Base-by-base conservation (phyloP, 306 rosid genomes). In the Erythrophleum fordii region DNA sequence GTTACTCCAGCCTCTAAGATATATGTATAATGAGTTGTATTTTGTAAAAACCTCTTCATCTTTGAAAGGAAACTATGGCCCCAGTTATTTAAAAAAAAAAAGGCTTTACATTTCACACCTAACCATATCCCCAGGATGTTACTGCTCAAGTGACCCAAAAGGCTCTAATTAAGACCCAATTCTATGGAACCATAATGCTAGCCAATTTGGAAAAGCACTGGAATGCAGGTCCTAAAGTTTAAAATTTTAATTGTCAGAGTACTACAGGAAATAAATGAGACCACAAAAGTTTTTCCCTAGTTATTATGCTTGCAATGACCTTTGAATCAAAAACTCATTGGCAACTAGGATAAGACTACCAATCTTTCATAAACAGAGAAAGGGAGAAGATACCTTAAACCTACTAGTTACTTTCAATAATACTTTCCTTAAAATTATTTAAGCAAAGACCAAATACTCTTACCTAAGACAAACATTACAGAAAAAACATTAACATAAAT, bases 341-440 rank as follows among this genome's bases (percentile, higher is more conserved):
- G 69, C 70, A 55, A 34, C 46, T 41, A 72, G 11, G 16, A 59
- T 37, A 16, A 59, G 52, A 34, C 52, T 41, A 77, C 28, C 65
- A 53, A 23, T 14, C 52, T 3, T 69, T 22, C 37, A 22, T 20
- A 23, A 37, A 31, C 22, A 52, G 34, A 52, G 34, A 64, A 20
- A 18, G 22, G 23, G 48, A 56, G 18, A 68, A 77, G 5, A 78
- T 11, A 39, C 44, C 71, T 71, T 69, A 52, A 31, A 52, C 72
- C 78, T 41, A 52, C 46, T 20, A 28, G 14, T 51, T 48, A 60
- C 53, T 51, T 51, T 28, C 60, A 44, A 77, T 0, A 3, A 81
- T 13, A 84, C 5, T 42, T 45, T 49, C 81, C 77, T 45, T 39
- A 67, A 56, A 73, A 49, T 71, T 65, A 69, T 85, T 42, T 42